A percentile compares a stretch with the other conserved stretches of the same genome.
These are phyloP conservation scores for Suhomyces canberraensis DNA, from an alignment of 805 yeast genomes.

Conservation along the genomic window DNA sequence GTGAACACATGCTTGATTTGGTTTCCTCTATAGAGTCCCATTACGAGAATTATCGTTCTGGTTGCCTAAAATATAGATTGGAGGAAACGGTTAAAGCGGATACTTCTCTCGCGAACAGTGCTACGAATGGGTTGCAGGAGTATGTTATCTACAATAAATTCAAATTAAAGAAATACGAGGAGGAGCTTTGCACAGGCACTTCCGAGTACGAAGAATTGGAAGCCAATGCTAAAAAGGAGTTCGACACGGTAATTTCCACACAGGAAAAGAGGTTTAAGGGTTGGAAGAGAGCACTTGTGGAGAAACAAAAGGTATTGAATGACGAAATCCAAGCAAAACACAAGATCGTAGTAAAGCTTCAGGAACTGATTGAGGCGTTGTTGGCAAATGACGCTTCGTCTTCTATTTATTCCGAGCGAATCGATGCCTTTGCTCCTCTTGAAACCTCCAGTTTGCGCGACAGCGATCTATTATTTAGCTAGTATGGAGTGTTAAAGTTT, in stretches of 20 bases:
- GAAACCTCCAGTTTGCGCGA: too few relatives aligned
- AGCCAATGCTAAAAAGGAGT: constrained; percentile 40
- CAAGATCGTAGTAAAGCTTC: neutral
- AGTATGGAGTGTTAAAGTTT: too few relatives aligned
- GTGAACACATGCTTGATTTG: constrained; percentile 73
- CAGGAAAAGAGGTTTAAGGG: constrained; percentile 60
- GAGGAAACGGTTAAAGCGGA: constrained; percentile 11
- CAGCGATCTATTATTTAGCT: too few relatives aligned
- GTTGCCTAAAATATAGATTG: constrained; percentile 51
- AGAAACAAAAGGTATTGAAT: constrained; percentile 55
- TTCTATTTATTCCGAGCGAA: too few relatives aligned
- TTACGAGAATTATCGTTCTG: constrained; percentile 66
- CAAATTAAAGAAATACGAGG: constrained; percentile 36
- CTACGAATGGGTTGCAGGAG: constrained; percentile 34
- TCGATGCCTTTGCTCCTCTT: too few relatives aligned
- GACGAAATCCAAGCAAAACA: constrained; percentile 43
- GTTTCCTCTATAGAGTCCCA: constrained; percentile 73
- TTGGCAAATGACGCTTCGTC: too few relatives aligned
- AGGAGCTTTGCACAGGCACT: constrained; percentile 37
- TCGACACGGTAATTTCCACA: constrained; percentile 38
- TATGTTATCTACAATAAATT: constrained; percentile 37
- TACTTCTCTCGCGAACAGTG: neutral
- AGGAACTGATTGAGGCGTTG: constrained; percentile 3
- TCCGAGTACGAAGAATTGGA: constrained; percentile 48
- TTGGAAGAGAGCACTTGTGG: constrained; percentile 56